Conservation (phyloP, 164 flowering plant species). For the Hamamelis virginiana region DNA sequence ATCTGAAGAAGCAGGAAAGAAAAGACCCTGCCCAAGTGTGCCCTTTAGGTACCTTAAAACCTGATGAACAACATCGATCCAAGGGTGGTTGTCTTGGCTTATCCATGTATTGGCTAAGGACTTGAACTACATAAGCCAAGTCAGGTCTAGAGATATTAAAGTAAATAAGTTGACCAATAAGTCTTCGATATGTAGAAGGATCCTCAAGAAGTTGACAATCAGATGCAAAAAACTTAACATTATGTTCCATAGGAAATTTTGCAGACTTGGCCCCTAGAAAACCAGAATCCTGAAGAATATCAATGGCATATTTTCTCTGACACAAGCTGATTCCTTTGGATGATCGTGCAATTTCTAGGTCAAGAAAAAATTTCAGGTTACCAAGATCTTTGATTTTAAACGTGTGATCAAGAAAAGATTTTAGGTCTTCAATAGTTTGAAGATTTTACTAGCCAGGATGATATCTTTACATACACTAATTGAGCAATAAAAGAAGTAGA, state of each 20-base stretch:
- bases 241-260: slow-evolving; percentile 1
- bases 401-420: too few species aligned
- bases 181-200: background rate
- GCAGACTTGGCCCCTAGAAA: background rate
- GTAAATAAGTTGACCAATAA: slow-evolving; percentile 8
- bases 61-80: background rate
- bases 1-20: background rate
- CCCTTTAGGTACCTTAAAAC: background rate
- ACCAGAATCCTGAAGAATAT: too few species aligned
- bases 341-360: too few species aligned
- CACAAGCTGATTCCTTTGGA: too few species aligned
- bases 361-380: too few species aligned
- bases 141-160: slow-evolving; percentile 2
- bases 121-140: slow-evolving; percentile 10
- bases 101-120: slow-evolving; percentile 14
- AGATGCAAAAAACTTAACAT: background rate
- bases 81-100: background rate
- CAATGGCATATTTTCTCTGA: too few species aligned
- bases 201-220: background rate
- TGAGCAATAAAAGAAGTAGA: too few species aligned
- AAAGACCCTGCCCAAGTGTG: background rate
- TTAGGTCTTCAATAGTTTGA: too few species aligned
- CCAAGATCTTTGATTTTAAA: too few species aligned
- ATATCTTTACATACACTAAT: too few species aligned
- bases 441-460: too few species aligned